Evolutionary conservation across 192 early-diverging fungal species (phyloP).

Genomic region (Obelidium mucronatum): DNA sequence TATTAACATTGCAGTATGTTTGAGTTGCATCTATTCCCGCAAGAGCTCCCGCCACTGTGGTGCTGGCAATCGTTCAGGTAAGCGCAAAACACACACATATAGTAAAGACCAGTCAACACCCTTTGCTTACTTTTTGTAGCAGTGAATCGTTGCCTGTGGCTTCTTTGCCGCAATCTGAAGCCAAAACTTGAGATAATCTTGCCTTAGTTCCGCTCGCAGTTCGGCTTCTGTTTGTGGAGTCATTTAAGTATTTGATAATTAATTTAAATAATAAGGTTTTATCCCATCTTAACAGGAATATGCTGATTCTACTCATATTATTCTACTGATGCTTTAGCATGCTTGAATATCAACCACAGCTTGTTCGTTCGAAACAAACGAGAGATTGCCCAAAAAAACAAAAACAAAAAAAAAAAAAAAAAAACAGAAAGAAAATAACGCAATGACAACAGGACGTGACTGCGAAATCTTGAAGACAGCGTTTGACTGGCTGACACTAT

Average conservation of each 20-base stretch:
- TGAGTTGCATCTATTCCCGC: constrained; percentile 4
- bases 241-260: too few relatives aligned
- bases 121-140: constrained; percentile 9
- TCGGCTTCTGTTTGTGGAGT: background rate
- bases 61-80: background rate
- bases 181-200: constrained; percentile 30
- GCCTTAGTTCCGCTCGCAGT: background rate
- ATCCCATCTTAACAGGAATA: too few relatives aligned
- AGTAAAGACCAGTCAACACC: background rate
- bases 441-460: background rate
- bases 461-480: background rate
- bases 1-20: background rate
- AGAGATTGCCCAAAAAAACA: too few relatives aligned
- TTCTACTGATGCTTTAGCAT: too few relatives aligned
- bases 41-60: constrained; percentile 5
- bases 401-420: too few relatives aligned
- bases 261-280: too few relatives aligned
- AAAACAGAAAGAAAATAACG: background rate
- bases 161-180: background rate
- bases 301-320: too few relatives aligned
- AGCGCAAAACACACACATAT: background rate
- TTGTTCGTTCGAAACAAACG: too few relatives aligned
- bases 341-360: too few relatives aligned
- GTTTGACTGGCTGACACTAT: background rate
- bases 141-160: constrained; percentile 21